Percentiles rank a stretch among this genome's conserved stretches.
Conservation (phyloP, 1,139 yeast genomes). For the Suhomyces bribrorum region DNA sequence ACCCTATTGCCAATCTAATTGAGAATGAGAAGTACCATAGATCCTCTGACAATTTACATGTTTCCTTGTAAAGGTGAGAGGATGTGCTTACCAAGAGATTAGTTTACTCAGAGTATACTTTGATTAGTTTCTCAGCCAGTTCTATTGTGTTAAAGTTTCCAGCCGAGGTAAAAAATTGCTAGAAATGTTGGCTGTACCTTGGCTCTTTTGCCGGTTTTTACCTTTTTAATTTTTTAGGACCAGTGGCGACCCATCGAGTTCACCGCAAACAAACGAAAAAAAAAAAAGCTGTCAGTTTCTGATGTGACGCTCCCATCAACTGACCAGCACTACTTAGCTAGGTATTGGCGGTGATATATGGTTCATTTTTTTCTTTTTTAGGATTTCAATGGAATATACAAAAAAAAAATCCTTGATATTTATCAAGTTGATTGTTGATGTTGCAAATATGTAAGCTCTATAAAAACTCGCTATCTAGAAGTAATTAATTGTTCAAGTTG, state of each 20-base stretch:
- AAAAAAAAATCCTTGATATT: not conserved
- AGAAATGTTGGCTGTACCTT: not conserved
- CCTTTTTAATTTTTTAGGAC: not conserved
- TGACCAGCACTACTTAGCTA: not conserved
- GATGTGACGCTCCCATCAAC: not conserved
- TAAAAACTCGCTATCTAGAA: not conserved
- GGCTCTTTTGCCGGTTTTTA: not conserved
- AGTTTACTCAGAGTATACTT: too few relatives aligned
- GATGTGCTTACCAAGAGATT: not conserved
- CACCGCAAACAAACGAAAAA: too few relatives aligned
- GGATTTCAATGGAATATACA: slow-evolving; percentile 3
- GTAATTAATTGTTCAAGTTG: slow-evolving; percentile 7
- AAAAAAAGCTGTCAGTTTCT: too few relatives aligned
- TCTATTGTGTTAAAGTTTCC: too few relatives aligned
- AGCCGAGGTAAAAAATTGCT: not conserved
- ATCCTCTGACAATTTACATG: slow-evolving; percentile 35
- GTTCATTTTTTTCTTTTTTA: not conserved
- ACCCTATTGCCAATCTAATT: slow-evolving; percentile 21
- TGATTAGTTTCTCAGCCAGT: too few relatives aligned
- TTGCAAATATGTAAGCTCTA: too few relatives aligned
- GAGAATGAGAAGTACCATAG: slow-evolving; percentile 25
- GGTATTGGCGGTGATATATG: not conserved
- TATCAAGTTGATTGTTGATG: too few relatives aligned
- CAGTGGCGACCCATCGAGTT: not conserved
- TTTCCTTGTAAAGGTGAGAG: slow-evolving; percentile 23